These are phyloP conservation scores for Phytophthora hybrid DNA, from an alignment of 352 stramenopile genomes.

Conservation along the genomic window DNA sequence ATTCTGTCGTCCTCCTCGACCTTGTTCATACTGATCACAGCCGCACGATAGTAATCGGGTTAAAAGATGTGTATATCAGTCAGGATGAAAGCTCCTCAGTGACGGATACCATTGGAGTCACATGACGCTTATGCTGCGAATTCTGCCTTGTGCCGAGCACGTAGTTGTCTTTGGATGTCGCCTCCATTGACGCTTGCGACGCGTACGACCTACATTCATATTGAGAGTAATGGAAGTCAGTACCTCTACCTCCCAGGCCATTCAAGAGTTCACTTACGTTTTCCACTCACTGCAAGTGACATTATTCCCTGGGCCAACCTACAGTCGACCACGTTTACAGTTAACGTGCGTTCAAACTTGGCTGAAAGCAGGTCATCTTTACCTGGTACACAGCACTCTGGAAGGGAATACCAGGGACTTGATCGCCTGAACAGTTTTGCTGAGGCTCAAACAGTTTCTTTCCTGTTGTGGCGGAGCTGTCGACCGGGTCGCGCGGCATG, in stretches of 20 bases:
- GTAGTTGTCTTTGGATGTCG: slow-evolving; percentile 54
- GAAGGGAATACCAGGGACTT: slow-evolving; percentile 62
- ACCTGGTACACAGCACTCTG: slow-evolving; percentile 77
- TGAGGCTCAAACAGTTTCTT: slow-evolving; percentile 72
- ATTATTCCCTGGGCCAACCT: slow-evolving; percentile 61
- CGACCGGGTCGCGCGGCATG: slow-evolving; percentile 46
- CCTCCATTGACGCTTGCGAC: slow-evolving; percentile 64
- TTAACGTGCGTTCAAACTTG: neutral
- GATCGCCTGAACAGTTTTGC: slow-evolving; percentile 48
- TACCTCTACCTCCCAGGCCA: neutral
- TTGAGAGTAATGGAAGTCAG: neutral
- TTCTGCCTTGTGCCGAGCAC: slow-evolving; percentile 60
- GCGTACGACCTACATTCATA: slow-evolving; percentile 59
- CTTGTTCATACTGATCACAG: slow-evolving; percentile 36
- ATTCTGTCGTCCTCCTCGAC: slow-evolving; percentile 27
- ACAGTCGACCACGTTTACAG: neutral
- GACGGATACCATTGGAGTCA: slow-evolving; percentile 59
- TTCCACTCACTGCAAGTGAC: slow-evolving; percentile 70
- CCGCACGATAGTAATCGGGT: slow-evolving; percentile 5
- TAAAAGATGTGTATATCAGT: neutral
- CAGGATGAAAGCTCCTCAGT: neutral
- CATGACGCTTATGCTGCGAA: slow-evolving; percentile 69
- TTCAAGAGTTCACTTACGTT: slow-evolving; percentile 49
- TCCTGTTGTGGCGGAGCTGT: slow-evolving; percentile 33
- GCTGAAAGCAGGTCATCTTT: neutral